Evolutionary conservation across 2,329 filamentous ascomycete genomes (phyloP).

Genomic region (Beauveria medogensis): DNA sequence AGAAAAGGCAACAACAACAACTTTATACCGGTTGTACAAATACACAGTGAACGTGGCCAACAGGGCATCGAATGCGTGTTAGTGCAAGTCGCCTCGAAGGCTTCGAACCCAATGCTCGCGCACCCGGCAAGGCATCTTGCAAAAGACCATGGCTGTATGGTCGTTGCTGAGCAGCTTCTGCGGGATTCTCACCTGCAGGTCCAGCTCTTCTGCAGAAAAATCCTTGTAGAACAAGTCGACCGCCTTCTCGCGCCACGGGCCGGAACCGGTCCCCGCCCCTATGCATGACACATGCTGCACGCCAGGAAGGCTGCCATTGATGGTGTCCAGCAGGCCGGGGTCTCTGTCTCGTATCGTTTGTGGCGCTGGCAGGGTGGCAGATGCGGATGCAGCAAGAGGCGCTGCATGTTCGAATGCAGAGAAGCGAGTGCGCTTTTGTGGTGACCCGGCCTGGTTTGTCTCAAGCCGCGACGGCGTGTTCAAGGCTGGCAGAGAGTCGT

Average conservation of each 20-base stretch:
- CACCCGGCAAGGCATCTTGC: constrained; percentile 48
- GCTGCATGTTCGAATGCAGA: not conserved
- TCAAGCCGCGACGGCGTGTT: constrained; percentile 2
- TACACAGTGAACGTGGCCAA: not conserved
- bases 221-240: constrained; percentile 53
- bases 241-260: constrained; percentile 49
- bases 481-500: not conserved
- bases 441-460: not conserved
- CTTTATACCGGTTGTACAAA: constrained; percentile 10
- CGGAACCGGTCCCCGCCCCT: constrained; percentile 29
- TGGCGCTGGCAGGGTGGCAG: not conserved
- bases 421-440: constrained; percentile 9
- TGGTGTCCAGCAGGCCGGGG: not conserved
- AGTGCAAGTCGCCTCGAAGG: constrained; percentile 36
- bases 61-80: not conserved
- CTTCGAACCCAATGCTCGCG: constrained; percentile 49
- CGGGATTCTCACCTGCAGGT: constrained; percentile 51
- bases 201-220: constrained; percentile 48
- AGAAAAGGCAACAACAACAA: not conserved
- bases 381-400: not conserved
- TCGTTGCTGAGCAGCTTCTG: constrained; percentile 51
- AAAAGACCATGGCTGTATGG: constrained; percentile 53
- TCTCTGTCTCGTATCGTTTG: not conserved
- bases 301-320: constrained; percentile 11
- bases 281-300: constrained; percentile 33